These are phyloP conservation scores for Arachis stenosperma DNA, from an alignment of 306 rosid species.

Conservation along the genomic window DNA sequence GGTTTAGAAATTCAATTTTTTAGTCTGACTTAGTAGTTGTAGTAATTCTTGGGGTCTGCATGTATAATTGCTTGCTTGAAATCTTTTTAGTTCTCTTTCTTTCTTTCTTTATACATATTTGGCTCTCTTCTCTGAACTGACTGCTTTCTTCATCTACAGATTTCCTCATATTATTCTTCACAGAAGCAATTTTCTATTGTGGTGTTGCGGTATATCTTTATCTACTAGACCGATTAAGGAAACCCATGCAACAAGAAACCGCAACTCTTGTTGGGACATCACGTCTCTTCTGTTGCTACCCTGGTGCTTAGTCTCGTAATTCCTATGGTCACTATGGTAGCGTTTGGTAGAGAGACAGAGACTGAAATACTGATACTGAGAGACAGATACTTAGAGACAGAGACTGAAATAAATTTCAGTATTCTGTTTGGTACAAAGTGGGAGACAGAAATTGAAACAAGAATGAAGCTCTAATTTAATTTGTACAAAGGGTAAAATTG, in stretches of 20 bases:
- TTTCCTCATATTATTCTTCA: conserved; percentile 97
- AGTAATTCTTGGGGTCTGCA: background rate
- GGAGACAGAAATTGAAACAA: no score
- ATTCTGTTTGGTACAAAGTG: no score
- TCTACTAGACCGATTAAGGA: conserved; percentile 65
- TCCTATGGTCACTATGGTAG: conserved; percentile 99
- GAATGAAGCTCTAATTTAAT: no score
- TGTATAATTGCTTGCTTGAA: conserved; percentile 25
- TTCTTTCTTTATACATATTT: background rate
- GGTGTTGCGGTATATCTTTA: conserved; percentile 85
- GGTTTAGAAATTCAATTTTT: conserved; percentile 16
- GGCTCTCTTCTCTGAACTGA: conserved; percentile 38
- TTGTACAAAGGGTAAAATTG: no score
- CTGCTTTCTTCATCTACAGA: conserved; percentile 58
- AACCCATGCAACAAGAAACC: conserved; percentile 54
- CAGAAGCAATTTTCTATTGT: conserved; percentile 91
- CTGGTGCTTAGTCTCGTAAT: conserved; percentile 88
- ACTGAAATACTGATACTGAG: no score
- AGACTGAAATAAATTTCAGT: no score
- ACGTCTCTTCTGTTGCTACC: conserved; percentile 77
- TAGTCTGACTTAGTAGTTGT: conserved; percentile 11
- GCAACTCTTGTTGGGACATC: conserved; percentile 54
- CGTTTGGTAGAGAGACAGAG: no score
- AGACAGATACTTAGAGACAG: no score
- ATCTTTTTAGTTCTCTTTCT: background rate